Base-by-base conservation (phyloP, 768 basidiomycete genomes). In the Gyrodon lividus region DNA sequence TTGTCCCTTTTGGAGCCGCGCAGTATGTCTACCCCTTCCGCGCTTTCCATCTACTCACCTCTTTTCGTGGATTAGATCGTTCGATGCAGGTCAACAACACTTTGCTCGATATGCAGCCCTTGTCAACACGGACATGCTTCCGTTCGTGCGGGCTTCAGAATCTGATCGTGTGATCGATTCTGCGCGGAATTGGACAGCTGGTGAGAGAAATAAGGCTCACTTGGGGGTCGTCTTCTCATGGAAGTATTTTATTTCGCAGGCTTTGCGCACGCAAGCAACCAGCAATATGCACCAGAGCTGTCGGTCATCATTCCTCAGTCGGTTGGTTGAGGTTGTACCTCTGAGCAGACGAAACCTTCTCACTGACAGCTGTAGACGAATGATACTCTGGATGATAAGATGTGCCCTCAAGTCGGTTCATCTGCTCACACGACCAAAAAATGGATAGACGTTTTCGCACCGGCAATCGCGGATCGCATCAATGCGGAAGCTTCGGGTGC, bases 101-200 rank as follows among this genome's bases (percentile, higher is more conserved):
- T 83, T 73, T 58, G 26, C 68, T 19, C 77, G 86, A 23, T 89
- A 90, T 61, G 45, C 63, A 0, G 47, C 64, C 26, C 69, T 87
- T 2, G 64, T 87, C 19, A 67, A 63, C 31, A 23, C 67, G 10
- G 62, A 67, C 1, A 70, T 76, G 47, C 49, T 79, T 6, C 85
- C 85, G 1, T 83, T 81, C 46, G 66, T 81, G 2, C 68, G 81
- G 6, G 70, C 77, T 2, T 74, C 77, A 1, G 71, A 74, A 14
- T 73, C 74, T 7, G 59, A 59, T 6, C 78, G 89, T 20, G 86
- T 89, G 4, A 72, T 89, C 4, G 69, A 79, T 30, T 82, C 83
- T 24, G 87, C 87, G 0, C 69, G 63, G 12, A 88, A 88, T 59
- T 89, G 89, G 88, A 70, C 73, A 5, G 69, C 72, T 39, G 88